Base-by-base conservation (phyloP, 106 monocot genomes). In the Amphibolis antarctica region DNA sequence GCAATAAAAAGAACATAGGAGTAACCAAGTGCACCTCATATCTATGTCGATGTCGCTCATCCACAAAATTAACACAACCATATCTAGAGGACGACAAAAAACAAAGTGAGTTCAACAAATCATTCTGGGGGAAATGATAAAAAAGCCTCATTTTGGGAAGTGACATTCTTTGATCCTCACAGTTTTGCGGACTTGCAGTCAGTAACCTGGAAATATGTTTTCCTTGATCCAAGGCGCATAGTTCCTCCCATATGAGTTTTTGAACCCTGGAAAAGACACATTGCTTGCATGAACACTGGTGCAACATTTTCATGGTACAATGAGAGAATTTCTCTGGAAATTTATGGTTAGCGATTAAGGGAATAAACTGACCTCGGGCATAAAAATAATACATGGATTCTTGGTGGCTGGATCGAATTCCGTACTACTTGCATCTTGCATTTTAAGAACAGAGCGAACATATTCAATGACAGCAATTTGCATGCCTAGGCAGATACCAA, bases 211-310 rank as follows among this genome's bases (percentile, higher is more conserved):
- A 87, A 87, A 67, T 69, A 76, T 29, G 90, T 90, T 46, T 86
- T 84, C 52, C 96, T 78, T 18, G 85, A 98, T 48, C 96, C 96
- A 74, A 98, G 84, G 49, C 96, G 73, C 96, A 98, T 98, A 14
- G 96, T 98, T 23, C 76, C 90, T 21, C 96, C 96, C 96, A 90
- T 98, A 54, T 90, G 96, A n/a, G 96, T 98, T 81, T 76, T 98
- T 24, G 96, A 98, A 57, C 90, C 96, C 96, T 96, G 46, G 57
- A 65, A 55, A 14, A 22, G 53, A 5, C 4, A 43, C 22, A 18
- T 27, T 18, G 45, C 14, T 63, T 45, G 21, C 4, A 61, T 0
- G 36, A 36, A 15, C 15, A 14, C 14, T 57, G 14, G 27, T 7
- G 2, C 7, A 36, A 36, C 36, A 36, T 10, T 14, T 29, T 17